Evolutionary conservation across 1,284 basidiomycete genomes (phyloP), one percentile per base, ranked within the genome.

Genomic region (Microbotryum scabiosae): DNA sequence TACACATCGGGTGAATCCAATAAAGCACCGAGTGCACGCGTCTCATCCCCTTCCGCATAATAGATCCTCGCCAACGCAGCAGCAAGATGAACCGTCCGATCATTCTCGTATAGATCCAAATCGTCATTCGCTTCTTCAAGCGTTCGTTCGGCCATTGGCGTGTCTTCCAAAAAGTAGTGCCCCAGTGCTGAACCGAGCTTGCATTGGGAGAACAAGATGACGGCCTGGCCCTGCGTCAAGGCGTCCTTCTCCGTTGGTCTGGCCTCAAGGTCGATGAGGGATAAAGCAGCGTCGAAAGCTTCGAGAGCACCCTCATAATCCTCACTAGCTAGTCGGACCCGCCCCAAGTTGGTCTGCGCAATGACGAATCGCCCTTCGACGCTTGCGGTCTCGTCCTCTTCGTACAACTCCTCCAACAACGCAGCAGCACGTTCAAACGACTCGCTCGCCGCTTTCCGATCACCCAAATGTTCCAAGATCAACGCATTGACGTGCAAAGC

Each of bases 401-500:
- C 96, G 74, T 97, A 99, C 32, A 83, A 80, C 3, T 84, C 80
- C 75, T 98, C 96, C 25, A 98, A 78, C 16, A 93, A 78, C 1
- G 76, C 64, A 5, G 89, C 86, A 5, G 87, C 84, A 46, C 82
- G 81, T n/a, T 79, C 76, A 23, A 87, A 79, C 44, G 84, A 78
- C 48, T 79, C 76, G 21, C 79, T 76, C 1, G 85, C 88, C 32
- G 84, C 78, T 18, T 84, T 82, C 23, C 80, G 70, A 55, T 90
- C 85, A 5, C 86, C 87, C 4, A 97, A 77, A 54, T 85, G 80
- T 73, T 99, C 96, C 70, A 86, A 88, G 23, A 97, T 79, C 14
- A 98, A 81, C 0, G 85, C 88, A 56, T 88, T 84, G 6, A 98
- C 82, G 75, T 98, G 91, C 32, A 90, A 76, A 0, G 85, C 92